Evolutionary conservation across 2,329 filamentous ascomycete genomes (phyloP).

Genomic region (Mycosphaerelloides madeirae): DNA sequence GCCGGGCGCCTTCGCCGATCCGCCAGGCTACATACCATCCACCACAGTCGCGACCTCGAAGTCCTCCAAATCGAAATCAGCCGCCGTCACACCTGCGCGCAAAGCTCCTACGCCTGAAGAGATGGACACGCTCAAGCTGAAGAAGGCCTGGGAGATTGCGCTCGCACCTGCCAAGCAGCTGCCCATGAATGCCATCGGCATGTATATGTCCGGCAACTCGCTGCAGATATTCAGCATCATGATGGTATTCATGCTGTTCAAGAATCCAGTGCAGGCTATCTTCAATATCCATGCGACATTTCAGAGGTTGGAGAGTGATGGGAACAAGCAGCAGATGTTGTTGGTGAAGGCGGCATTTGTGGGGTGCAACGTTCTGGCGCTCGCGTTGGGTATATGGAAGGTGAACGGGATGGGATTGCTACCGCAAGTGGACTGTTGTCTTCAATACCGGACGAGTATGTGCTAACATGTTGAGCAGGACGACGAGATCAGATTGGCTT

Average conservation of each 20-base stretch:
- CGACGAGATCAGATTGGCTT: constrained; percentile 93
- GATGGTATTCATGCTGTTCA: constrained; percentile 99
- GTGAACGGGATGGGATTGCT: constrained; percentile 93
- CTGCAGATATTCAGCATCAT: constrained; percentile 99
- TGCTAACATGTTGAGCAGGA: constrained; percentile 50
- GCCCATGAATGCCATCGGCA: constrained; percentile 98
- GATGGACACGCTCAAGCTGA: constrained; percentile 92
- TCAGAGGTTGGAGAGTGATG: constrained; percentile 79
- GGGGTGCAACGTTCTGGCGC: constrained; percentile 74
- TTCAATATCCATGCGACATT: constrained; percentile 83
- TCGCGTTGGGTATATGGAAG: constrained; percentile 91
- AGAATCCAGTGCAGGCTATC: constrained; percentile 84
- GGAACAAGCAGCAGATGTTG: constrained; percentile 67
- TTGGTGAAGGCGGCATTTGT: constrained; percentile 86
- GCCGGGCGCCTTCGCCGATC: constrained; percentile 68
- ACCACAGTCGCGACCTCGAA: constrained; percentile 14
- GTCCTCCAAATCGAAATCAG: constrained; percentile 19
- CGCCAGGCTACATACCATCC: constrained; percentile 69
- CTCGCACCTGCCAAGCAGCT: constrained; percentile 88
- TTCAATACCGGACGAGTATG: not conserved
- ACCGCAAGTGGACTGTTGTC: constrained; percentile 58
- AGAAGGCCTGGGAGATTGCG: constrained; percentile 98
- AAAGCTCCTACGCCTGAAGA: constrained; percentile 71
- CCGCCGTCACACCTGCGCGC: constrained; percentile 41
- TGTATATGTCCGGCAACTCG: constrained; percentile 99